A percentile compares a stretch with the other conserved stretches of the same genome.
phyloP scores from a whole-genome alignment of 371 early-diverging fungal species.

The Gilbertella persicaria region DNA sequence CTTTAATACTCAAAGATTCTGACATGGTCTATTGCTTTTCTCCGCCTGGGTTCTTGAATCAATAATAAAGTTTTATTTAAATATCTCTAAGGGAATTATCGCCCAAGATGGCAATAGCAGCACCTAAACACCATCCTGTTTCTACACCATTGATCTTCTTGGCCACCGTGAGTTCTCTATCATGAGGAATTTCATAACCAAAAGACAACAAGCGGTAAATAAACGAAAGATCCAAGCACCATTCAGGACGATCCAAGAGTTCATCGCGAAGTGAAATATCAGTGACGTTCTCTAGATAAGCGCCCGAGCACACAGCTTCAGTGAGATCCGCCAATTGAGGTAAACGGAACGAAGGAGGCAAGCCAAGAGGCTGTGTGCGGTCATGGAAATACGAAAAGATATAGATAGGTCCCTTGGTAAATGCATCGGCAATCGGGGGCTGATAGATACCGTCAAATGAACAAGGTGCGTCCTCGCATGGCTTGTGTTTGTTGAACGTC shows the following conservation, averaged over 20 bases:
- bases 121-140: constrained; percentile 97
- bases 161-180: constrained; percentile 75
- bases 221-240: constrained; percentile 90
- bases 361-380: constrained; percentile 71
- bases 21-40: constrained; percentile 31
- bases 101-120: constrained; percentile 80
- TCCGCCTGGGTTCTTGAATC: constrained; percentile 1
- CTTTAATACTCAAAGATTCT: constrained; percentile 27
- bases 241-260: constrained; percentile 66
- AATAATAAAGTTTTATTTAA: not conserved
- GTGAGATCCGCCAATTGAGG: constrained; percentile 62
- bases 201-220: constrained; percentile 79
- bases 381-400: constrained; percentile 97
- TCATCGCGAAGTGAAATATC: constrained; percentile 52
- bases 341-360: constrained; percentile 61
- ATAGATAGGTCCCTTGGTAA: constrained; percentile 81
- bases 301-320: constrained; percentile 69
- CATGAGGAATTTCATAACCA: constrained; percentile 83
- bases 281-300: constrained; percentile 42
- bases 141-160: constrained; percentile 93
- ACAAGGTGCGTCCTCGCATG: constrained; percentile 70
- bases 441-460: constrained; percentile 93
- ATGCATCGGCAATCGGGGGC: constrained; percentile 73
- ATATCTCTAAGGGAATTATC: constrained; percentile 37
- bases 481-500: constrained; percentile 63